Conservation (phyloP, 2,329 filamentous ascomycete genomes). For the Parastagonospora nodorum region DNA sequence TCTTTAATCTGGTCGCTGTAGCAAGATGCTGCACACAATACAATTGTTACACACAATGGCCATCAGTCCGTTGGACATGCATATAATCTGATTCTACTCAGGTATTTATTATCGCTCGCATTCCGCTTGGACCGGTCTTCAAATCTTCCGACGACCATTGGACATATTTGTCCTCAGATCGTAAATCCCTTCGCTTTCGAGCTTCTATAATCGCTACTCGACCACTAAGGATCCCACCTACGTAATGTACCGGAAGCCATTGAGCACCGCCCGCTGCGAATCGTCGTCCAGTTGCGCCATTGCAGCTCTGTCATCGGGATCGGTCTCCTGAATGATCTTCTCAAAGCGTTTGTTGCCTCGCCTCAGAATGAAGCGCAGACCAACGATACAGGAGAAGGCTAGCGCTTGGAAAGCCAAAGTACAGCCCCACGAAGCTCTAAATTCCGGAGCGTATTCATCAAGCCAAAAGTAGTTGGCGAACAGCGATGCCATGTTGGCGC, state of each 20-base stretch:
- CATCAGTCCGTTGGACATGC: too few relatives aligned
- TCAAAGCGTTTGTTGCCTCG: neutral
- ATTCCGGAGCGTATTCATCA: neutral
- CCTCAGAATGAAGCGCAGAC: neutral
- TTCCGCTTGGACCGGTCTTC: too few relatives aligned
- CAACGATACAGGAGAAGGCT: neutral
- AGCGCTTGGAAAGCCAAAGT: neutral
- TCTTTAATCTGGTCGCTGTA: too few relatives aligned
- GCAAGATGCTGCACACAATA: too few relatives aligned
- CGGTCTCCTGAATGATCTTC: neutral
- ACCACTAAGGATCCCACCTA: neutral
- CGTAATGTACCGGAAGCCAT: neutral
- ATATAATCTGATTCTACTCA: too few relatives aligned
- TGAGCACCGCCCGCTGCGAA: neutral
- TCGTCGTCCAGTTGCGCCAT: neutral
- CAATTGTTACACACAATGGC: too few relatives aligned
- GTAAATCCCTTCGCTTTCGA: too few relatives aligned
- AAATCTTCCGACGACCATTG: too few relatives aligned
- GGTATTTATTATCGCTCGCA: too few relatives aligned
- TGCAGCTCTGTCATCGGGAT: neutral
- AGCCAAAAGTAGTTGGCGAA: neutral
- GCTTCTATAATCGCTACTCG: too few relatives aligned
- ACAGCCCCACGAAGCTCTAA: neutral
- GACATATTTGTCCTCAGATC: too few relatives aligned
- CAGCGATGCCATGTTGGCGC: neutral